Percentiles rank a stretch among this genome's conserved stretches.
Evolutionary conservation across 305 asterid genomes (phyloP).

Genomic region (Caryopteris hybrid): DNA sequence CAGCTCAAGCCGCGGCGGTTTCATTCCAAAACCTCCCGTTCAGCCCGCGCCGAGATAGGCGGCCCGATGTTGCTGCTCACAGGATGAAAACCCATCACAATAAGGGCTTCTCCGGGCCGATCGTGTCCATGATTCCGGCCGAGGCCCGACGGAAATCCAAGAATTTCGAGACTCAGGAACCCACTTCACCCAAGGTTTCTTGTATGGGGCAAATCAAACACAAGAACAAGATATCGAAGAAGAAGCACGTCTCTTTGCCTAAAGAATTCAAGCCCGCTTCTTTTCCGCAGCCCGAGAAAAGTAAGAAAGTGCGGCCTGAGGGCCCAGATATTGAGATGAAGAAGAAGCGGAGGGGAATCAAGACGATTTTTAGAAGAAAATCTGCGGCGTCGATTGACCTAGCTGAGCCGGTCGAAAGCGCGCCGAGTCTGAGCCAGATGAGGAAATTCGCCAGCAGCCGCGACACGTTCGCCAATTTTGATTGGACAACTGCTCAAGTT

Average conservation of each 20-base stretch:
- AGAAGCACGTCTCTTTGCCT: slow-evolving; percentile 20
- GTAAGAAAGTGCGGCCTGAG: background rate
- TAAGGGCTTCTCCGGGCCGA: slow-evolving; percentile 53
- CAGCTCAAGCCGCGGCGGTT: slow-evolving; percentile 32
- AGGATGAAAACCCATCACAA: slow-evolving; percentile 17
- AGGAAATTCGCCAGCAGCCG: slow-evolving; percentile 72
- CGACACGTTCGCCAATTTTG: slow-evolving; percentile 49
- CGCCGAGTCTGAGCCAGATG: slow-evolving; percentile 57
- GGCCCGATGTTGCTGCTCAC: slow-evolving; percentile 16
- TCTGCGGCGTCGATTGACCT: slow-evolving; percentile 19
- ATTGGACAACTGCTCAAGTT: slow-evolving; percentile 51
- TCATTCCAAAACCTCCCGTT: slow-evolving; percentile 48
- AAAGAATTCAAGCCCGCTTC: slow-evolving; percentile 23
- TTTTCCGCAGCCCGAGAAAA: background rate
- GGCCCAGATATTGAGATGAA: slow-evolving; percentile 1
- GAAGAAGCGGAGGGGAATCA: slow-evolving; percentile 29
- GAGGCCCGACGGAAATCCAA: slow-evolving; percentile 53
- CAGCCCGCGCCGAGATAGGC: slow-evolving; percentile 36
- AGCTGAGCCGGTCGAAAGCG: slow-evolving; percentile 17
- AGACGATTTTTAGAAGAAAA: slow-evolving; percentile 30
- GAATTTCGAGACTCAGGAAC: slow-evolving; percentile 53
- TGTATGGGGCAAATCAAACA: slow-evolving; percentile 56
- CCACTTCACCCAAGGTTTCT: slow-evolving; percentile 78
- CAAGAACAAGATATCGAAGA: slow-evolving; percentile 16
- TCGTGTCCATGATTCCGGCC: slow-evolving; percentile 46